Percentiles rank a stretch among this genome's conserved stretches.
These are phyloP conservation scores for Furcasterigmium furcatum DNA, from an alignment of 2,329 filamentous ascomycete genomes.

Conservation along the genomic window DNA sequence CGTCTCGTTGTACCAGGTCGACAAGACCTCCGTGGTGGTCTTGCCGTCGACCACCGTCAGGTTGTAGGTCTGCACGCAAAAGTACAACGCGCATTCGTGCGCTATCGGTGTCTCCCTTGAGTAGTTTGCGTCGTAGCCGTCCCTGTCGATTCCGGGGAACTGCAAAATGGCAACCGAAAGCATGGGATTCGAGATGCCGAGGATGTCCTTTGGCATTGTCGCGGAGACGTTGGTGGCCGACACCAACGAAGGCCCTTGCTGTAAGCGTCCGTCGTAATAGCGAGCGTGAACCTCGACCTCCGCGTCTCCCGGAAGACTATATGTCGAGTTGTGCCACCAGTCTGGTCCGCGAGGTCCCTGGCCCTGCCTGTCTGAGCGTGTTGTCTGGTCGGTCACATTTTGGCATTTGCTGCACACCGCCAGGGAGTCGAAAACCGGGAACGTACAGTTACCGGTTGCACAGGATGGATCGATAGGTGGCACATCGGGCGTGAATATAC, in stretches of 20 bases:
- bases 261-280: not conserved
- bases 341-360: not conserved
- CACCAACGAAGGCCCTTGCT: not conserved
- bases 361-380: not conserved
- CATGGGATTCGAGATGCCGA: not conserved
- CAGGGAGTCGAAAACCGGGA: not conserved
- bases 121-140: not conserved
- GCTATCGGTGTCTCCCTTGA: not conserved
- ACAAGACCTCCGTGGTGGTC: not conserved
- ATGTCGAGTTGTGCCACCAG: not conserved
- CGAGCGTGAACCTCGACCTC: not conserved
- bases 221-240: not conserved
- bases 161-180: slow-evolving; percentile 1
- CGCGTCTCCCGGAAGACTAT: not conserved
- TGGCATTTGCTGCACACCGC: slow-evolving; percentile 1
- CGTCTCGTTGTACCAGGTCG: slow-evolving; percentile 1
- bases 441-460: not conserved
- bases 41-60: not conserved
- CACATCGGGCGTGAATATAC: not conserved
- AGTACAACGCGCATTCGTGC: slow-evolving; percentile 1
- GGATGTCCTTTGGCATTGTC: not conserved
- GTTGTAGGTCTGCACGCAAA: not conserved
- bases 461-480: not conserved
- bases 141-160: slow-evolving; percentile 1
- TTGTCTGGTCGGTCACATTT: not conserved